phyloP scores from a whole-genome alignment of 768 basidiomycete species.

The Rhizopogon roseolus region DNA sequence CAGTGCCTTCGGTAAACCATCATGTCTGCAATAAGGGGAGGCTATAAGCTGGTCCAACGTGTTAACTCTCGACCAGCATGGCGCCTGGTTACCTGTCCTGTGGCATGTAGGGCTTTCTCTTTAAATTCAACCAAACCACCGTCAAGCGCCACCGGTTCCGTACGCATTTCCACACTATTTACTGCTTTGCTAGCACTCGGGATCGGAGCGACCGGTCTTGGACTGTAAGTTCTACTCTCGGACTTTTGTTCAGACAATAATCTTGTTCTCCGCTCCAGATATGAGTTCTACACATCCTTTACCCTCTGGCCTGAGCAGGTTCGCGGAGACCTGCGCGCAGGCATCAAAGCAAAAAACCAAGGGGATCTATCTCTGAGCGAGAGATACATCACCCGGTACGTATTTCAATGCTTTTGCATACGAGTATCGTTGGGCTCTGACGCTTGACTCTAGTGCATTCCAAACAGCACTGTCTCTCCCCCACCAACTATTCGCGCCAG shows the following conservation, averaged over 20 bases:
- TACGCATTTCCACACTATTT: conserved; percentile 35
- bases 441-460: conserved; percentile 43
- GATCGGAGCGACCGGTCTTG: conserved; percentile 36
- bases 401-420: not conserved
- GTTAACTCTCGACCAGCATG: not conserved
- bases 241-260: not conserved
- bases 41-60: not conserved
- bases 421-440: not conserved
- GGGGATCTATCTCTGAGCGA: conserved; percentile 49
- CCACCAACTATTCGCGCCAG: conserved; percentile 26
- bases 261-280: conserved; percentile 28
- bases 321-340: conserved; percentile 59
- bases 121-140: conserved; percentile 9
- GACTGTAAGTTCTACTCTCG: conserved; percentile 30
- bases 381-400: conserved; percentile 51
- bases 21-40: not conserved
- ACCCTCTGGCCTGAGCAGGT: conserved; percentile 66
- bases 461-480: conserved; percentile 45
- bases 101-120: not conserved
- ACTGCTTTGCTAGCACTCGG: conserved; percentile 31
- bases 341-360: conserved; percentile 56
- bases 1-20: not conserved
- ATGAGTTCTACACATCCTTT: conserved; percentile 51
- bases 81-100: not conserved
- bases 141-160: not conserved